These are phyloP conservation scores for Kwoniella sp. DNA, from an alignment of 768 basidiomycete genomes.

Conservation along the genomic window DNA sequence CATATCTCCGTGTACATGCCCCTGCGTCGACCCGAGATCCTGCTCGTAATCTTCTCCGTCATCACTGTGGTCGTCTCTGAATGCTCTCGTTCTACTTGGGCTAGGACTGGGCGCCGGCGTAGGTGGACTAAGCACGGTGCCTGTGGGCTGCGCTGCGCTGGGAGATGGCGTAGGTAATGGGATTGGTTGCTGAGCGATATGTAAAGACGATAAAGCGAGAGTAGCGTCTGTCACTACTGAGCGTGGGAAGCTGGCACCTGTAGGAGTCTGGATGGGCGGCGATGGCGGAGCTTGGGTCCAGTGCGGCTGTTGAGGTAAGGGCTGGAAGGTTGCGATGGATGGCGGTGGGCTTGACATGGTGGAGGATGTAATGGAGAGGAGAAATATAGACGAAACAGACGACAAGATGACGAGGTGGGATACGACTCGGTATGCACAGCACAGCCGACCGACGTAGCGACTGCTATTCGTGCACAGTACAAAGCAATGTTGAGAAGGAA, in stretches of 20 bases:
- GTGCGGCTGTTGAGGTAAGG: slow-evolving; percentile 19
- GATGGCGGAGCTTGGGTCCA: slow-evolving; percentile 25
- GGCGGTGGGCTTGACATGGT: slow-evolving; percentile 12
- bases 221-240: slow-evolving; percentile 9
- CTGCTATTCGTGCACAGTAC: background rate
- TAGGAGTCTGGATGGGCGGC: slow-evolving; percentile 13
- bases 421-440: background rate
- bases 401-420: background rate
- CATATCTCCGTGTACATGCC: background rate
- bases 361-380: background rate
- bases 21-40: background rate
- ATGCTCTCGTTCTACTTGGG: slow-evolving; percentile 26
- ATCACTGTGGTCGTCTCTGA: slow-evolving; percentile 22
- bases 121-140: slow-evolving; percentile 29
- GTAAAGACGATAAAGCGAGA: slow-evolving; percentile 4
- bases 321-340: background rate
- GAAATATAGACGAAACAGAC: background rate
- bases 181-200: slow-evolving; percentile 17
- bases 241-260: slow-evolving; percentile 2
- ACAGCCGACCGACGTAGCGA: background rate
- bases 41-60: background rate
- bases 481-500: background rate
- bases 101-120: slow-evolving; percentile 50
- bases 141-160: background rate
- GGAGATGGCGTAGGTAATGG: slow-evolving; percentile 24